Base-by-base conservation (phyloP, 495 filamentous ascomycete species). In the Aspergillus heteromorphus region DNA sequence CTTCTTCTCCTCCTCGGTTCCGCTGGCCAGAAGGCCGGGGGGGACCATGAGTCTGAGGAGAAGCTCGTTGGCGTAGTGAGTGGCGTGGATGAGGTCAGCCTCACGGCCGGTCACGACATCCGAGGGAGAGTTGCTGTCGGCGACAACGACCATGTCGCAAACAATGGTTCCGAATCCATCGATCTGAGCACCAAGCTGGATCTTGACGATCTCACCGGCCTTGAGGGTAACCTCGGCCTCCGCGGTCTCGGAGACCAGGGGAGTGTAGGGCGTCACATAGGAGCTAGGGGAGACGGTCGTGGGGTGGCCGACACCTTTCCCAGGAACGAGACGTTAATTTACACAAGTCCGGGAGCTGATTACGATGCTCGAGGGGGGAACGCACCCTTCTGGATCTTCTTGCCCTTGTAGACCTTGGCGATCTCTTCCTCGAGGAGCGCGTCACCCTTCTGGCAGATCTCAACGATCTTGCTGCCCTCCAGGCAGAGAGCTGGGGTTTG, bases 101-200 rank as follows among this genome's bases (percentile, higher is more conserved):
- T 85, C 73, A 41, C 87, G 85, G 54, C 87, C 88, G 41, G 81
- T 76, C 55, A 92, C 62, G 53, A 78, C 76, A 54, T 82, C 85
- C 58, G 83, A 79, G 41, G 78, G 23, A n/a, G 43, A 47, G 6
- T 29, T 47, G 43, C 21, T 29, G 43, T 47, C 68, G 27, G 76
- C 73, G 36, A 93, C 81, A 48, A 97, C 67, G 56, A 97, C 79
- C 40, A 89, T 92, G 71, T 97, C 89, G 76, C 92, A 96, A 61
- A 97, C 88, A 61, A 98, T 97, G 59, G 92, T 87, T 63, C 91
- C 89, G 68, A 97, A 92, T 45, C 93, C 93, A 76, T 97, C 93
- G 53, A 98, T 96, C 75, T 98, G 93, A 36, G 92, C 93, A 63
- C 93, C 93, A 9, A 98, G 83, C 72, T 97, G 95, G 69, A 98